Base-by-base conservation (phyloP, 1,139 yeast species). In the Blastobotrys proliferans region DNA sequence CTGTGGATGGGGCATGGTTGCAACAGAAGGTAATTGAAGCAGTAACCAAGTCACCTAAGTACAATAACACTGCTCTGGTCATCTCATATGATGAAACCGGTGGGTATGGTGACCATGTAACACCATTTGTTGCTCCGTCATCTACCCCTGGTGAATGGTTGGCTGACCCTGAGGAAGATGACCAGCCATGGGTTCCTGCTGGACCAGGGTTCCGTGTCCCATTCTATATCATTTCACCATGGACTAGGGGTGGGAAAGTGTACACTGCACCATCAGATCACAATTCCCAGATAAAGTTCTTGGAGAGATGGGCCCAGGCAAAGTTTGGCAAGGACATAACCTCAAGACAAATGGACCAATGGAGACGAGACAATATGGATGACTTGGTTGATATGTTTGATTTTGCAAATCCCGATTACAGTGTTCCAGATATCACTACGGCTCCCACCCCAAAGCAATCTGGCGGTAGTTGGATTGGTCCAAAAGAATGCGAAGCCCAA, bases 201-300 rank as follows among this genome's bases (percentile, higher is more conserved):
- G 58, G 59, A 4, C 59, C 59, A 11, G 59, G 58, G 5, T 53
- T 53, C 43, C 51, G 59, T 38, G 52, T 55, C 24, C 59, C 59
- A 8, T 47, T 55, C 38, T 47, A 44, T 32, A 46, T 45, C 10
- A 35, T 55, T 17, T 55, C 60, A 9, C 60, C 59, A 4, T 56
- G 51, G 52, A 50, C 58, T 22, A 46, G 56, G 18, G 60, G 60
- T 18, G 58, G 58, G 6, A 21, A 49, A 5, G 58, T 55, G 4
- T 56, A 45, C 41, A 51, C 57, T 20, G 59, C 48, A 28, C 57
- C 60, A 9, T 22, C 51, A 11, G 60, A 56, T 39, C 60, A 56
- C 45, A 52, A 45, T 27, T 56, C 60, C n/a, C 59, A 55, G 46
- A 44, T 56, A 14, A 28, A 52, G 46, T 55, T 56, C 42, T 34